Evolutionary conservation across 208 protist genomes (phyloP).

Genomic region (Trypanosoma mega): DNA sequence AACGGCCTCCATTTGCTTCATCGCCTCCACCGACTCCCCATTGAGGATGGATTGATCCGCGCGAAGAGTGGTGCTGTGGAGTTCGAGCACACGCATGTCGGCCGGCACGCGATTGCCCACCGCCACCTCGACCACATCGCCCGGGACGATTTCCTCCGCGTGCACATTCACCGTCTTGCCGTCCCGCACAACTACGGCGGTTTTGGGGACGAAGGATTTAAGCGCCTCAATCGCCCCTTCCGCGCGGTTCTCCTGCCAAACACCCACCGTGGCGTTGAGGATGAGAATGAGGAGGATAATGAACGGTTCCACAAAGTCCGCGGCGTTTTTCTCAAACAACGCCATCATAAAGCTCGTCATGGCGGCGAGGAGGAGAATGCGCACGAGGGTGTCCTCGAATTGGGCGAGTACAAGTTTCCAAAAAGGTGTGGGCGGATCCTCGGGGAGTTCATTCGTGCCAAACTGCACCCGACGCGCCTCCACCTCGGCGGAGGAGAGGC

Average conservation of each 20-base stretch:
- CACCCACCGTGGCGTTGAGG: constrained; percentile 91
- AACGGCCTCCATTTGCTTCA: constrained; percentile 62
- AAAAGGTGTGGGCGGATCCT: constrained; percentile 60
- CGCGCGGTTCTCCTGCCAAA: constrained; percentile 92
- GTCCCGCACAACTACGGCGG: constrained; percentile 68
- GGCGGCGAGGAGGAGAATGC: constrained; percentile 82
- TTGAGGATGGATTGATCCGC: constrained; percentile 94
- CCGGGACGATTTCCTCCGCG: constrained; percentile 91
- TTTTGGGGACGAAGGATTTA: constrained; percentile 69
- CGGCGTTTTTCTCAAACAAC: constrained; percentile 55
- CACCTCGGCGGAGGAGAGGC: constrained; percentile 39
- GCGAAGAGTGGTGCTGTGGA: constrained; percentile 87
- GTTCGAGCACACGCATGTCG: constrained; percentile 89
- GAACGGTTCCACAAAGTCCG: constrained; percentile 91
- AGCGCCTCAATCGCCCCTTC: constrained; percentile 90
- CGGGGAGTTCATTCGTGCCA: constrained; percentile 68
- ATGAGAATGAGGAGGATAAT: constrained; percentile 96
- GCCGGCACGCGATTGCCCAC: constrained; percentile 95
- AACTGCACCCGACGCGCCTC: constrained; percentile 46
- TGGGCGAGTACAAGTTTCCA: constrained; percentile 81
- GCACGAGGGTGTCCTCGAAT: constrained; percentile 91
- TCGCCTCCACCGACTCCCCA: constrained; percentile 89
- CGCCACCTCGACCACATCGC: constrained; percentile 94
- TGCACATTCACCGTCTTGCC: constrained; percentile 44
- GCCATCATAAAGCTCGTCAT: constrained; percentile 83